Percentiles rank a stretch among this genome's conserved stretches.
Conservation (phyloP, 208 protist genomes). For the Zelonia costaricensis region DNA sequence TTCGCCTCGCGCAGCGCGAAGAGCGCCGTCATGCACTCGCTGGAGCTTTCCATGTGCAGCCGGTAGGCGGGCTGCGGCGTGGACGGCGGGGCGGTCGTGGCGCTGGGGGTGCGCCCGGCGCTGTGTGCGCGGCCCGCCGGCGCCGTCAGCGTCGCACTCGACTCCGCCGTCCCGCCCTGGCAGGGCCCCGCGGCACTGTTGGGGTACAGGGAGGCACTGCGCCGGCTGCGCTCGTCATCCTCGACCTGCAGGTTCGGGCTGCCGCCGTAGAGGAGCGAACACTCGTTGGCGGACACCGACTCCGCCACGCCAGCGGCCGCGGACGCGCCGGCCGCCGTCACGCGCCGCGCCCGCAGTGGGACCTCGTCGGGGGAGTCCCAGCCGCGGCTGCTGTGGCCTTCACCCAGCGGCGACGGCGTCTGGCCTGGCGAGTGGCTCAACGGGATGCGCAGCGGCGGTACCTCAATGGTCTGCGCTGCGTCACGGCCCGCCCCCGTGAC, state of each 20-base stretch:
- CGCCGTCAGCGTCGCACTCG: constrained; percentile 1
- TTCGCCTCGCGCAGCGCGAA: constrained; percentile 48
- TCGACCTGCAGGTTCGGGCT: no score
- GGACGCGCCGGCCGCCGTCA: not conserved
- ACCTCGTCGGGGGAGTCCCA: constrained; percentile 24
- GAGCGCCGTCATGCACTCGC: constrained; percentile 58
- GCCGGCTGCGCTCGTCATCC: constrained; percentile 17
- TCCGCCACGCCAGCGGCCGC: not conserved
- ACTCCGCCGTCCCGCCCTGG: not conserved
- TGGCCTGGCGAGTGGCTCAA: not conserved
- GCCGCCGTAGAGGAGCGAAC: not conserved
- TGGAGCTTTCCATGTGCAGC: constrained; percentile 50
- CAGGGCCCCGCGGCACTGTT: not conserved
- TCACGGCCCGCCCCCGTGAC: not conserved
- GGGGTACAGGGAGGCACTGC: constrained; percentile 11
- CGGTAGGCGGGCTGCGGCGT: not conserved
- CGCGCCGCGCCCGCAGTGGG: constrained; percentile 11
- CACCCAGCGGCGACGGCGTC: constrained; percentile 9
- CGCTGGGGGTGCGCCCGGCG: not conserved
- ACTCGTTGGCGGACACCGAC: not conserved
- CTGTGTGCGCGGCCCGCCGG: constrained; percentile 3
- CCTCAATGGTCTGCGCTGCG: constrained; percentile 12
- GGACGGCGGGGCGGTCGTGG: not conserved
- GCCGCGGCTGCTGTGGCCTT: constrained; percentile 5
- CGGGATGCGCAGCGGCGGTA: constrained; percentile 21